These are phyloP conservation scores for Ascoidea rubescens DNA, from an alignment of 805 yeast genomes.

Conservation along the genomic window DNA sequence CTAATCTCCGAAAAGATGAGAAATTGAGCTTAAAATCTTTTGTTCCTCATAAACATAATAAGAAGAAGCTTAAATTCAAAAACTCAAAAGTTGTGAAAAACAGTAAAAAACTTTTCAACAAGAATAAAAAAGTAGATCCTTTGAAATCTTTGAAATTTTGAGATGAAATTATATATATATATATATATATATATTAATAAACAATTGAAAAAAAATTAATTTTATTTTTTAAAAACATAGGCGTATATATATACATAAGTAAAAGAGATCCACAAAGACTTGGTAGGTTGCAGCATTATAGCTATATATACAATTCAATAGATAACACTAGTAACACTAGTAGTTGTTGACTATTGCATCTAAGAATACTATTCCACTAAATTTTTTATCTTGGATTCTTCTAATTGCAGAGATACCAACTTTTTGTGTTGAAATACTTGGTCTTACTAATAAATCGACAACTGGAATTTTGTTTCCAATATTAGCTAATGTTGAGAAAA, in stretches of 20 bases:
- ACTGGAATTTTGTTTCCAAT: constrained; percentile 23
- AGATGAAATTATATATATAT: constrained; percentile 6
- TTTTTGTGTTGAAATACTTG: constrained; percentile 50
- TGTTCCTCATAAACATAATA: background rate
- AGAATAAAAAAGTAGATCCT: constrained; percentile 44
- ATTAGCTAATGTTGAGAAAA: constrained; percentile 28
- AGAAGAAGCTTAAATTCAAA: background rate
- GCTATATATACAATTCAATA: too few relatives aligned
- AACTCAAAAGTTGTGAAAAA: constrained; percentile 12
- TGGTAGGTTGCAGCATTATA: too few relatives aligned
- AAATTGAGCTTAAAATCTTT: constrained; percentile 26
- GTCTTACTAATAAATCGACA: constrained; percentile 38
- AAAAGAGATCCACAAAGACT: too few relatives aligned
- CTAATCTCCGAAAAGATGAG: constrained; percentile 48
- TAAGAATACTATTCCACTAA: constrained; percentile 37
- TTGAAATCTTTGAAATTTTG: constrained; percentile 37
- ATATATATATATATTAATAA: background rate
- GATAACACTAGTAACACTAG: background rate
- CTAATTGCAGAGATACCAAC: constrained; percentile 50
- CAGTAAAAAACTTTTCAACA: constrained; percentile 15
- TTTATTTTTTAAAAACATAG: too few relatives aligned
- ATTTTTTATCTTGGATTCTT: constrained; percentile 33
- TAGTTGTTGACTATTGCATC: background rate
- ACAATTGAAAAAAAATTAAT: too few relatives aligned
- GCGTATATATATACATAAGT: too few relatives aligned